Evolutionary conservation across 140 eudicot genomes (phyloP).

Genomic region (Flaveria floridana): DNA sequence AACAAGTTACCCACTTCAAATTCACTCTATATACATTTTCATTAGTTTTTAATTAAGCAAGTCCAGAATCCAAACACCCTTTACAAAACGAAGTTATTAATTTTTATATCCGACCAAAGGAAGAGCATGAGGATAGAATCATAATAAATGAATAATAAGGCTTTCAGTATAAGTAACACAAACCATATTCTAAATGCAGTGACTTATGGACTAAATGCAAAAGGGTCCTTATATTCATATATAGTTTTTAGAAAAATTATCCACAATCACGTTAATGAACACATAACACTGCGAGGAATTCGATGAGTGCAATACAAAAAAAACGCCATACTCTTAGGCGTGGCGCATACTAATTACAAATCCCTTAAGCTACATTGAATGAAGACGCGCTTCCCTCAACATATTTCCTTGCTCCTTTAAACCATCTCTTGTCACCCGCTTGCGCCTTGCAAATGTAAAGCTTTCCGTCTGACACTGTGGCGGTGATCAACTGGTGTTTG

Average conservation of each 20-base stretch:
- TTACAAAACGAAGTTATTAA: too few relatives aligned
- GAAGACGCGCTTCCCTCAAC: conserved; percentile 76
- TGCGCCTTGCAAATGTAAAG: conserved; percentile 95
- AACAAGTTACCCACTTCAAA: too few relatives aligned
- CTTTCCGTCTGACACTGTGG: conserved; percentile 77
- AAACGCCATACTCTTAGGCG: conserved; percentile 33
- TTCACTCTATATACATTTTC: too few relatives aligned
- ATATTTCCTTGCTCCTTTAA: conserved; percentile 87
- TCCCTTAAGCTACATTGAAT: conserved; percentile 65
- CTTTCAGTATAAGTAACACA: not conserved
- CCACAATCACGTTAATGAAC: conserved; percentile 39
- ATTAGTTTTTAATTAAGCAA: too few relatives aligned
- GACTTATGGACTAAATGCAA: conserved; percentile 22
- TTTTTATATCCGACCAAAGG: too few relatives aligned
- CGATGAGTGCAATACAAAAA: conserved; percentile 15
- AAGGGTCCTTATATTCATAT: conserved; percentile 37
- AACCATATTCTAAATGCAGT: not conserved
- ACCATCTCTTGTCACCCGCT: conserved; percentile 99
- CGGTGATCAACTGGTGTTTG: conserved; percentile 80
- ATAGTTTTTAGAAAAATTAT: conserved; percentile 31
- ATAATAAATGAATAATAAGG: not conserved
- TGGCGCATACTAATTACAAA: conserved; percentile 43
- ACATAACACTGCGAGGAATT: conserved; percentile 22
- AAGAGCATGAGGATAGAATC: too few relatives aligned
- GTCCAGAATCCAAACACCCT: too few relatives aligned